Percentiles rank a stretch among this genome's conserved stretches.
These are phyloP conservation scores for Stereum hirsutum DNA, from an alignment of 1,284 basidiomycete species.

Conservation along the genomic window DNA sequence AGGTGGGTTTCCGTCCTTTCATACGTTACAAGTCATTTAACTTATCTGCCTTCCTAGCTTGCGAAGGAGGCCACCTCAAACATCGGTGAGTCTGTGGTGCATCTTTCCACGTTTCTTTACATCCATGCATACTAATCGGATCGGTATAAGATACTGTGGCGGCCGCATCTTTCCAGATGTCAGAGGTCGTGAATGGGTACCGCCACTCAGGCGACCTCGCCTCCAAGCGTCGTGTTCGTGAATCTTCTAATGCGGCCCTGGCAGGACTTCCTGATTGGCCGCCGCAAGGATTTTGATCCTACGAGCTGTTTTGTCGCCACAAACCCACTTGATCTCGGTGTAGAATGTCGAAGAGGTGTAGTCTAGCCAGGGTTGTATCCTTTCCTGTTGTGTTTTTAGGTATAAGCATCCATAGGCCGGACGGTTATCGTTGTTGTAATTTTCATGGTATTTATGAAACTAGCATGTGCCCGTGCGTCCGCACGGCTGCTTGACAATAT, in stretches of 20 bases:
- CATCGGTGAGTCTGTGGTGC: constrained; percentile 17
- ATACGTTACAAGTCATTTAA: neutral
- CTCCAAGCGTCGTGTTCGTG: constrained; percentile 28
- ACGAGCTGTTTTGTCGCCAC: too few relatives aligned
- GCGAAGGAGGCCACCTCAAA: constrained; percentile 23
- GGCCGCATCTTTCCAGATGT: constrained; percentile 27
- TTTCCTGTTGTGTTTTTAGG: too few relatives aligned
- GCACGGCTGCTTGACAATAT: too few relatives aligned
- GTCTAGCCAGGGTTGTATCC: too few relatives aligned
- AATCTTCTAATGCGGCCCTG: constrained; percentile 29
- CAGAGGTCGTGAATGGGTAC: constrained; percentile 25
- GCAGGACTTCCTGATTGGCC: constrained; percentile 28
- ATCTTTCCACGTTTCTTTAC: neutral
- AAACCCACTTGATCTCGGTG: too few relatives aligned
- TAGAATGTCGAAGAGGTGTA: too few relatives aligned
- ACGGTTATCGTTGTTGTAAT: too few relatives aligned
- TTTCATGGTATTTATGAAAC: too few relatives aligned
- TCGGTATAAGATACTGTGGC: constrained; percentile 21
- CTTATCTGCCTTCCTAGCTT: constrained; percentile 14
- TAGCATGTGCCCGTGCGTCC: too few relatives aligned
- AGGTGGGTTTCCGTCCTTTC: constrained; percentile 13
- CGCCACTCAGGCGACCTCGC: constrained; percentile 29
- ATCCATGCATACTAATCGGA: neutral
- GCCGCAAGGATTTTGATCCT: constrained; percentile 15
- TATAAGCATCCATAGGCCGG: too few relatives aligned